Evolutionary conservation across 2,329 filamentous ascomycete genomes (phyloP), one percentile per base, ranked within the genome.

Genomic region (Neonectria punicea): DNA sequence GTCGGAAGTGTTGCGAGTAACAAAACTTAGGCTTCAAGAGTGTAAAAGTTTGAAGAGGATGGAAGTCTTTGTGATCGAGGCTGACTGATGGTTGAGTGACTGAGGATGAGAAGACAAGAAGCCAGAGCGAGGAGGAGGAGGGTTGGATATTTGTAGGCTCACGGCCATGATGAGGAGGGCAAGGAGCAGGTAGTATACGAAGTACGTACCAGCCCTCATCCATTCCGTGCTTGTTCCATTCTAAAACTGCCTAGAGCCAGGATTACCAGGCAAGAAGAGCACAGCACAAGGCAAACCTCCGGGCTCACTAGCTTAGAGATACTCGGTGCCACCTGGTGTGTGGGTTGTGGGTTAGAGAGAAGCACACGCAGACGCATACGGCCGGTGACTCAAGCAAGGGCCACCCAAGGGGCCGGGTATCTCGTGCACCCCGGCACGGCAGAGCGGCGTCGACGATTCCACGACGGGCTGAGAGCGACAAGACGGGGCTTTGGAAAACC

Each of bases 371-470:
- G 22, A 54, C 25, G 34, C 34, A 61, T 50, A 50, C 36, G 54
- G 61, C 58, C 49, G 61, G 66, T 68, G 70, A 71, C 59, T 68
- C 68, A 68, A 71, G 68, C 66, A 63, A 58, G 65, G 70, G 57
- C 63, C 65, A 53, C 58, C 65, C 47, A 47, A 66, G 60, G 66
- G 63, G 59, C 70, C 58, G 56, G 65, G 68, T 61, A 56, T 61
- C 30, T 20, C 20, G n/a, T n/a, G n/a, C 16, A 18, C 67, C 60
- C 69, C 58, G 56, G 68, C 63, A 64, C 68, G 63, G 68, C 68
- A 66, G 67, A 64, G 25, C 43, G 59, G 69, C 64, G 36, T 34
- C 56, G n/a, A 20, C 39, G 39, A 43, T 16, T 39, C 36, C 50
- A 61, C 67, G 61, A 70, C 58, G 49, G 51, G 55, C 16, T 46